A percentile compares a stretch with the other conserved stretches of the same genome.
These are phyloP conservation scores for Blastocystis hominis DNA, from an alignment of 352 stramenopile species.

Conservation along the genomic window DNA sequence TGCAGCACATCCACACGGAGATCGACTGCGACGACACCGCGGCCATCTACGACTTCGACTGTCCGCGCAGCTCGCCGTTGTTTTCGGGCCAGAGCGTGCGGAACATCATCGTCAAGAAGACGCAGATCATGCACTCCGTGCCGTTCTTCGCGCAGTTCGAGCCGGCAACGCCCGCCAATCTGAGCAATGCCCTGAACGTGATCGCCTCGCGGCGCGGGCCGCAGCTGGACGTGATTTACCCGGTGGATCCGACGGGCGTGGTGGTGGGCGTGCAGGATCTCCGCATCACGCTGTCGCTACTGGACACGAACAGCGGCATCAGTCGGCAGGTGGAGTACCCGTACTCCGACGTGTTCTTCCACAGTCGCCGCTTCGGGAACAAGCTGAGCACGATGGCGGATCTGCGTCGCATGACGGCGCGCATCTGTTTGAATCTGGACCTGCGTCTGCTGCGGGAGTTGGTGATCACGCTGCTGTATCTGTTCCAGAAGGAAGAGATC, in stretches of 20 bases:
- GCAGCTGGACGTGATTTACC: constrained; percentile 33
- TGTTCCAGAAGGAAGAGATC: constrained; percentile 51
- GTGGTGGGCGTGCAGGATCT: background rate
- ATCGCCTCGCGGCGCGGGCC: constrained; percentile 3
- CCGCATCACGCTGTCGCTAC: constrained; percentile 1
- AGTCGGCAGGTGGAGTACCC: constrained; percentile 18
- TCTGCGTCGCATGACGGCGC: constrained; percentile 48
- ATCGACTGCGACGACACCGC: background rate
- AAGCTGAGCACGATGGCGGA: constrained; percentile 3
- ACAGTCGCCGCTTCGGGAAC: constrained; percentile 50
- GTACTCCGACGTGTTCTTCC: constrained; percentile 30
- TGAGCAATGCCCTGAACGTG: constrained; percentile 2
- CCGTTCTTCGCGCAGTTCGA: constrained; percentile 53
- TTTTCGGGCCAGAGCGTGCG: constrained; percentile 40
- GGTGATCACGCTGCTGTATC: constrained; percentile 49
- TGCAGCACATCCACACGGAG: background rate
- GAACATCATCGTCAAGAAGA: constrained; percentile 49
- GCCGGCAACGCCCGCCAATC: background rate
- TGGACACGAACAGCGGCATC: constrained; percentile 55
- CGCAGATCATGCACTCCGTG: constrained; percentile 51
- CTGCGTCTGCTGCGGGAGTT: constrained; percentile 49
- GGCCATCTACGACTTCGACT: constrained; percentile 43
- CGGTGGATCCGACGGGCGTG: constrained; percentile 42
- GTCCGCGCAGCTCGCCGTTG: constrained; percentile 15
- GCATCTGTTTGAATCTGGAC: constrained; percentile 54